These are phyloP conservation scores for Clarireedia paspali DNA, from an alignment of 2,329 filamentous ascomycete genomes.

Conservation along the genomic window DNA sequence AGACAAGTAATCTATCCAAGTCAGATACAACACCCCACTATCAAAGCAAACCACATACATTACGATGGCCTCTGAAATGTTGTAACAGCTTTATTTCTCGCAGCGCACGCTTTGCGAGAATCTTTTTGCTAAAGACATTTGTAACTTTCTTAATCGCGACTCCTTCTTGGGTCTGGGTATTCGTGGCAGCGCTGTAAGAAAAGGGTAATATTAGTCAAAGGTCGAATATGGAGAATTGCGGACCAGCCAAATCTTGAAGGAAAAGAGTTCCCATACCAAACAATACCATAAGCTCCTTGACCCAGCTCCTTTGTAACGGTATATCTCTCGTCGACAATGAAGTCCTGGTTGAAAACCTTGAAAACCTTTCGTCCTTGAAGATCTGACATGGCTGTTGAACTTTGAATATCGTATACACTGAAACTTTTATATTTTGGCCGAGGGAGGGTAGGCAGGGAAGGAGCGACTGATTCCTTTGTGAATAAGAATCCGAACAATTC, in stretches of 20 bases:
- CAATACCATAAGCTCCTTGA: conserved; percentile 96
- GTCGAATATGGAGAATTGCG: conserved; percentile 16
- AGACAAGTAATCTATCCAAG: conserved; percentile 81
- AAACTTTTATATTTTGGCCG: background rate
- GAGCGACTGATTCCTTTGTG: background rate
- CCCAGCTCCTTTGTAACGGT: conserved; percentile 98
- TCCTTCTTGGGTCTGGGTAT: conserved; percentile 82
- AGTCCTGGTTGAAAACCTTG: conserved; percentile 99
- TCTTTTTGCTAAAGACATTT: conserved; percentile 99
- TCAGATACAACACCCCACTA: conserved; percentile 30
- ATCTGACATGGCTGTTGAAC: conserved; percentile 25
- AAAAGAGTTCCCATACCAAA: conserved; percentile 60
- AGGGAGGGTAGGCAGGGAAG: background rate
- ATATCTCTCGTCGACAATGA: conserved; percentile 96
- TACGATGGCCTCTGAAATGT: conserved; percentile 88
- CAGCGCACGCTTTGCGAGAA: conserved; percentile 93
- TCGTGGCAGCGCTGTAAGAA: conserved; percentile 70
- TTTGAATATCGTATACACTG: background rate
- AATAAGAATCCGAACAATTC: background rate
- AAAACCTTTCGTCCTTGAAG: conserved; percentile 73
- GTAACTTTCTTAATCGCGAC: conserved; percentile 99
- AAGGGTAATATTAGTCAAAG: conserved; percentile 19
- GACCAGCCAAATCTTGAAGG: conserved; percentile 1
- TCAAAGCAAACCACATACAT: conserved; percentile 46
- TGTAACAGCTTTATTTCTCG: conserved; percentile 98